phyloP scores from a whole-genome alignment of 2,329 filamentous ascomycete species.

The Ophiosphaerella narmari region DNA sequence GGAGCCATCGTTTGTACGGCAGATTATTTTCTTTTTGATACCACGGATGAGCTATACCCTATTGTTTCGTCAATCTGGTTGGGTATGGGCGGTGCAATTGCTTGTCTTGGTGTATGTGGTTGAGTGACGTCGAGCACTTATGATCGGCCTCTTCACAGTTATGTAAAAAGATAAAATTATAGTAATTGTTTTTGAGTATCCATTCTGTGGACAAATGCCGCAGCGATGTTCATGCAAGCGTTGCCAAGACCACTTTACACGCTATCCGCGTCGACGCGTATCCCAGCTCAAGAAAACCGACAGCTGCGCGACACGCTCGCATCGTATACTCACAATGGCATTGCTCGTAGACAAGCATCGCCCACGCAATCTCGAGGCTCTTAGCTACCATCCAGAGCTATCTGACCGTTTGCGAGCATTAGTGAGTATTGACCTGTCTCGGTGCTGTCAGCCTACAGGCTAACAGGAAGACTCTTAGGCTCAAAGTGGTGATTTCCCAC shows the following conservation, averaged over 20 bases:
- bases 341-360: constrained; percentile 69
- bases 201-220: too few relatives aligned
- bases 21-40: constrained; percentile 3
- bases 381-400: constrained; percentile 88
- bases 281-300: constrained; percentile 13
- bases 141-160: background rate
- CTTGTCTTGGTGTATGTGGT: too few relatives aligned
- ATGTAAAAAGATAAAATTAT: too few relatives aligned
- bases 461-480: constrained; percentile 61
- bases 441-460: constrained; percentile 1
- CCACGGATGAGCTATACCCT: constrained; percentile 2
- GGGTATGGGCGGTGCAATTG: background rate
- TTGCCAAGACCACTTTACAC: constrained; percentile 39
- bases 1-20: background rate
- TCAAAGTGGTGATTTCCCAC: constrained; percentile 95
- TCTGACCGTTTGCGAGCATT: constrained; percentile 85
- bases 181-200: too few relatives aligned
- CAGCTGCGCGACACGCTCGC: constrained; percentile 7
- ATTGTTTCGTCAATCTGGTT: background rate
- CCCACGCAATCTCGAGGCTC: constrained; percentile 73
- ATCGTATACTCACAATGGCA: constrained; percentile 55
- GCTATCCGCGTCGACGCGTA: constrained; percentile 42
- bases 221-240: background rate
- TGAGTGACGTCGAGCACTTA: too few relatives aligned
- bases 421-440: constrained; percentile 56